Base-by-base conservation (phyloP, 106 monocot genomes). In the Hemerocallis citrina region DNA sequence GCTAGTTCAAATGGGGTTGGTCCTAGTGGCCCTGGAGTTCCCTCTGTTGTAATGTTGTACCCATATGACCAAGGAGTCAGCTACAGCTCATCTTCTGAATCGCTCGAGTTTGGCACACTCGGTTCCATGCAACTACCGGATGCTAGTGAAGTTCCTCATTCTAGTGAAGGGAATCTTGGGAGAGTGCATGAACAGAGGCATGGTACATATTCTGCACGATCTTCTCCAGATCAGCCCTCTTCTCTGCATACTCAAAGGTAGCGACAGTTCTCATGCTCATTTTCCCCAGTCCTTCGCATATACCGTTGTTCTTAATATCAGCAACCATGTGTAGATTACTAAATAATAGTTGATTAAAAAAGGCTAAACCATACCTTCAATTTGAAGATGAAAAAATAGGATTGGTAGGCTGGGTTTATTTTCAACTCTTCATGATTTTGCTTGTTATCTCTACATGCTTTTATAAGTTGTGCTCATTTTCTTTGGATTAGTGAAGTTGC, bases 81-180 rank as follows among this genome's bases (percentile, higher is more conserved):
- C 2, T 73, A 75, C 67, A 68, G 52, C 20, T 57, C 45, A 17
- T 45, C 76, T 55, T 68, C 62, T 24, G 82, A 79, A 50, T 69
- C 72, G 2, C 69, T 92, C 25, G 92, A 88, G 20, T 84, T 93
- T 74, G 84, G 84, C 11, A 84, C 92, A 7, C 54, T 77, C n/a
- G 77, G 83, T 54, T 68, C 80, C 31, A 66, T 72, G 10, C 75
- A 67, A 45, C 49, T 69, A 11, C 27, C 75, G 1, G 28, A n/a
- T 38, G 61, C 25, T 39, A 69, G 59, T 55, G 93, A 79, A 52
- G 57, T 28, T 24, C 42, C 48, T 9, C 61, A 63, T 3, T 29
- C 61, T 4, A 51, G 27, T 42, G 72, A 72, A 15, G 76, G 67
- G 51, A 55, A 44, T 68, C 27, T 57, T 14, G n/a, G n/a, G n/a